Base-by-base conservation (phyloP, 2,329 filamentous ascomycete genomes). In the Curvularia sp. region DNA sequence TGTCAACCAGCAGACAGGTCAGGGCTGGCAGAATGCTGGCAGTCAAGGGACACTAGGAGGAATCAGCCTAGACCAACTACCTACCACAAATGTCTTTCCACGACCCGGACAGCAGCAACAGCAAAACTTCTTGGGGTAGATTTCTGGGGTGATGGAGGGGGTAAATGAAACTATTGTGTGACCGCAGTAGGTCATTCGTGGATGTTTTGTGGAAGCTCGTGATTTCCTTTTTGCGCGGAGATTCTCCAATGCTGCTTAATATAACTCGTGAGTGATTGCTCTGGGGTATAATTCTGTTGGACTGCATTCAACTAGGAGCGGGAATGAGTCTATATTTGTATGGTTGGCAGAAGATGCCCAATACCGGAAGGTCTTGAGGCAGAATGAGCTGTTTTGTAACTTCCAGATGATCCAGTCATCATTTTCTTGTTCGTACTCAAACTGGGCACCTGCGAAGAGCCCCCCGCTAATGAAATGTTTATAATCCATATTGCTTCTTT, bases 61-160 rank as follows among this genome's bases (percentile, higher is more conserved):
- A 1, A 76, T 82, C 65, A 89, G 88, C 7, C 74, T 95, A 53
- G 91, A 97, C 72, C 87, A 90, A 64, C 72, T 98, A 42, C 85
- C 89, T 32, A 96, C 93, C 0, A 83, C 92, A 27, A 89, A 89
- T 0, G 86, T 98, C 0, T 99, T 99, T 73, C 95, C 95, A 9
- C 83, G 94, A 55, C 92, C 92, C 1, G 87, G 85, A 18, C 80
- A 82, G 70, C 77, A 74, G 49, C 61, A 57, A 30, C 58, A 59
- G 47, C 70, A 68, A 30, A 72, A 74, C 34, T 74, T 71, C 41
- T 53, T 73, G 39, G 69, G 71, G 23, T 74, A 69, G 63, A 38
- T 25, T 46, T 45, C 23, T n/a, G 32, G 27, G 45, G 18, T 47
- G 25, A 21, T 13, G 28, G 30, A 30, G 23, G 15, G 12, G 23